Evolutionary conservation across 352 stramenopile species (phyloP).

Genomic region (Saprolegnia parasitica): DNA sequence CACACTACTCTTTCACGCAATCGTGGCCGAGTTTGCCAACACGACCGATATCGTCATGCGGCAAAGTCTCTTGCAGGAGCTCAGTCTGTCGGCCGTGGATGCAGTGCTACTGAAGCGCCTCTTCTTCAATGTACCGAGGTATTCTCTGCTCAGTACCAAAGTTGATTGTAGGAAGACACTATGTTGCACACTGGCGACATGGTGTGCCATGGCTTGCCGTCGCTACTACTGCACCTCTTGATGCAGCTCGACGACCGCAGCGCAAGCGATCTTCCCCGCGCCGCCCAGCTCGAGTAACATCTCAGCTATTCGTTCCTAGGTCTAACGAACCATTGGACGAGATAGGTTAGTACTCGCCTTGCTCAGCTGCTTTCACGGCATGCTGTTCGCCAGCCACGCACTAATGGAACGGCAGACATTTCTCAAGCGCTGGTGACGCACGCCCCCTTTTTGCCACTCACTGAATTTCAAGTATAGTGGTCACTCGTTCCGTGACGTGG

Average conservation of each 20-base stretch:
- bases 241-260: too few relatives aligned
- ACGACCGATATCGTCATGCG: neutral
- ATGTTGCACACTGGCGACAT: too few relatives aligned
- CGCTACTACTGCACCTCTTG: neutral
- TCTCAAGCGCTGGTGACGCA: neutral
- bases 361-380: neutral
- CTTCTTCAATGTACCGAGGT: neutral
- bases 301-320: too few relatives aligned
- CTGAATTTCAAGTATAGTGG: conserved; percentile 1
- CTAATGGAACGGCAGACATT: neutral
- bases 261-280: too few relatives aligned
- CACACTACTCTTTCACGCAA: neutral
- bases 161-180: too few relatives aligned
- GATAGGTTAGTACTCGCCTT: too few relatives aligned
- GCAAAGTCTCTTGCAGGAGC: neutral
- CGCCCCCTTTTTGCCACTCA: neutral
- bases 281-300: too few relatives aligned
- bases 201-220: neutral
- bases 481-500: neutral
- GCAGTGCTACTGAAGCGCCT: neutral
- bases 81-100: neutral
- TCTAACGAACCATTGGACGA: too few relatives aligned
- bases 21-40: neutral
- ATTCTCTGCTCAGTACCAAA: too few relatives aligned
- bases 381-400: neutral